Evolutionary conservation across 768 basidiomycete genomes (phyloP), one percentile per base, ranked within the genome.

Genomic region (Kwoniella europaea): DNA sequence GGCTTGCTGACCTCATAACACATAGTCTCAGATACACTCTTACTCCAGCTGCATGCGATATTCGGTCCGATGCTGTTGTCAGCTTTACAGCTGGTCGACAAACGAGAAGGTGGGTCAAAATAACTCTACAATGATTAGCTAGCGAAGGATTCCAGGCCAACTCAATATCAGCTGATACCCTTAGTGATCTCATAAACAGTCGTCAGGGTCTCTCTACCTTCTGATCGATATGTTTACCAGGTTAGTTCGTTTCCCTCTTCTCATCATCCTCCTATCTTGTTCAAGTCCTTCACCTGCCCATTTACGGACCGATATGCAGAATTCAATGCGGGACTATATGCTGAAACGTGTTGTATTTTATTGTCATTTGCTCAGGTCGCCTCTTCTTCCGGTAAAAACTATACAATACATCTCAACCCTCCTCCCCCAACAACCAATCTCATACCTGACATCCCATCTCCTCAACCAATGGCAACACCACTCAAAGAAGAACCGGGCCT

Each of bases 51-150:
- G 1, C 70, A 78, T 24, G 63, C 74, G 35, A 22, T 80, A 3
- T 80, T 80, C 22, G 79, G 79, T 22, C 69, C 77, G 4, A 80
- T 80, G 79, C 55, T 80, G 10, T 46, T 73, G 10, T 80, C 79
- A 0, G 79, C 79, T 22, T 63, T 80, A 16, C 77, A 80, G 60
- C 69, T 80, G 16, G 67, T 80, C 12, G 79, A 80, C 42, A 44
- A 74, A n/a, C 59, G 73, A 57, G 79, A 78, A 71, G 79, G 79
- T 78, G 42, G 68, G 78, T 58, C 16, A 10, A 29, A 46, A 3
- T 15, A 24, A 20, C 1, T 52, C 24, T 63, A 15, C 63, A 4
- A 29, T 9, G 6, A 7, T 35, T 35, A 35, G 35, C 27, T 27
- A 4, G 27, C 27, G 27, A 27, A 27, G 27, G 27, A 27, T 27